Base-by-base conservation (phyloP, 2,329 filamentous ascomycete species). In the Fusarium palustre region DNA sequence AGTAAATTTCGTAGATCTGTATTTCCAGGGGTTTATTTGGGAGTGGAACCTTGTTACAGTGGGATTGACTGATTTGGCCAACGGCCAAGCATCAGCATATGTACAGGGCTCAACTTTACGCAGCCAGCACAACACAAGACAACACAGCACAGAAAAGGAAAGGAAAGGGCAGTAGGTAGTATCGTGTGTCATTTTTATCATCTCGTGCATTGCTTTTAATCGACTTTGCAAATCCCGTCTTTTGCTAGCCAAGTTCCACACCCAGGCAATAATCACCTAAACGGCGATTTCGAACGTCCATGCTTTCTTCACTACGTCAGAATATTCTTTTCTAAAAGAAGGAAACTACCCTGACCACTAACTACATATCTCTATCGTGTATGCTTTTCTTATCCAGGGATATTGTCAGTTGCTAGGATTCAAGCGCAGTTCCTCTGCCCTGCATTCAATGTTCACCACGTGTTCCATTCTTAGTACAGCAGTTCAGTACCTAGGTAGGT, bases 381-480 rank as follows among this genome's bases (percentile, higher is more conserved):
- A 31, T 54, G 24, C n/a, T 36, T 36, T 45, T 20, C 7, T 38
- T 22, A 16, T 15, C 47, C 15, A 36, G 43, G 33, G 25, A 39
- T 38, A 18, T n/a, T 30, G 13, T 7, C 15, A 59, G 69, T 61
- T 71, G 64, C 59, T 69, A 62, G 72, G 56, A 73, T 72, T 69
- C 48, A 71, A 53, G 67, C 66, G 55, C 62, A 69, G 72, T 72
- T 74, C 70, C 66, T 70, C 70, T 66, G 68, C 59, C 72, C 60
- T 74, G 72, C 70, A 72, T 74, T 58, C 57, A 62, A 58, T 59
- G 62, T 52, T 64, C 68, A 74, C 72, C 69, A 74, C 72, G 72
- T 74, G 72, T 73, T 60, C 56, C 28, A 54, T 61, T 60, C 55
- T 50, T 25, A 28, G 36, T 39, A 39, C 15, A 31, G 25, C 5